Evolutionary conservation across 1,284 basidiomycete species (phyloP).

Genomic region (Serendipita sp.): DNA sequence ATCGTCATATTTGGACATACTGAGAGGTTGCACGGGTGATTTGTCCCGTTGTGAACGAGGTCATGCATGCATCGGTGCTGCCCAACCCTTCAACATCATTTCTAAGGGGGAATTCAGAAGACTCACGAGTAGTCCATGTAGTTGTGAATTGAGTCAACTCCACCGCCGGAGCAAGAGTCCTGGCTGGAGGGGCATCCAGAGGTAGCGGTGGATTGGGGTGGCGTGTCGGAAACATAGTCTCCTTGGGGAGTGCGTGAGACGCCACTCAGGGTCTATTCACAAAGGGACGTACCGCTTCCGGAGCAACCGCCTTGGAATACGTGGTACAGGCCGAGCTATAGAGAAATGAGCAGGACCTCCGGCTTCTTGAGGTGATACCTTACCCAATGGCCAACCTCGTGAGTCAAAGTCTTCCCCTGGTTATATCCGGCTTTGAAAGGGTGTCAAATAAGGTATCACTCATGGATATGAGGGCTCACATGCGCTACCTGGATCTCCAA

Average conservation of each 20-base stretch:
- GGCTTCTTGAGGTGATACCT: neutral
- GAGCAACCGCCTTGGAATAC: conserved; percentile 31
- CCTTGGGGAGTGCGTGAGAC: no score
- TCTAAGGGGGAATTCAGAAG: neutral
- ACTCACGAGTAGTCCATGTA: neutral
- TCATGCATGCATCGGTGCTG: conserved; percentile 27
- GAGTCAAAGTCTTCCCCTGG: conserved; percentile 22
- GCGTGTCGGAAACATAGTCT: conserved; percentile 20
- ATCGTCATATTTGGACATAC: neutral
- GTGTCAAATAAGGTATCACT: neutral
- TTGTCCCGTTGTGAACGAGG: conserved; percentile 35
- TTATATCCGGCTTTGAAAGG: conserved; percentile 17
- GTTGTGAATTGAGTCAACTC: conserved; percentile 21
- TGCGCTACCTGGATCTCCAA: neutral
- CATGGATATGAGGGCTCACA: neutral
- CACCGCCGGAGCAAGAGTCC: conserved; percentile 23
- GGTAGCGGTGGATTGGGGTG: conserved; percentile 22
- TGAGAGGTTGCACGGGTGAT: conserved; percentile 28
- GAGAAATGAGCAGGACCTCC: conserved; percentile 10
- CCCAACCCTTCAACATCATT: neutral
- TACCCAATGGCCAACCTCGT: conserved; percentile 28
- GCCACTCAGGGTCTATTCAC: neutral
- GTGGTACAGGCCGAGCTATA: conserved; percentile 25
- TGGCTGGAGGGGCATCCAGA: conserved; percentile 23
- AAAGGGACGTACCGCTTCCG: conserved; percentile 25